Conservation (phyloP, 2,329 filamentous ascomycete genomes). For the Colletotrichum gloeosporioides region DNA sequence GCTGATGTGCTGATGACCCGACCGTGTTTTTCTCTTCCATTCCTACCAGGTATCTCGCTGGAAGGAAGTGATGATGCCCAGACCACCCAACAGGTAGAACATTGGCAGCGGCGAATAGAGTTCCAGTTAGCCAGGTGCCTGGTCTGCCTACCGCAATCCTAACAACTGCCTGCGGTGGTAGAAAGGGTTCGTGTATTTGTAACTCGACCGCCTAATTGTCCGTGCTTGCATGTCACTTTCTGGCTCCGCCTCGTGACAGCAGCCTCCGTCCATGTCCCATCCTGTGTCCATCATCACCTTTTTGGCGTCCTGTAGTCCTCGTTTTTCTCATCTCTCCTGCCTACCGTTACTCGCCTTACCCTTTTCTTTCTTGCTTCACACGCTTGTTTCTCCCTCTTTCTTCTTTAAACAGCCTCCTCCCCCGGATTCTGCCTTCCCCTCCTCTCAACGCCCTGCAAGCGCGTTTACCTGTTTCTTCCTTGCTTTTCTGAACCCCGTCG, state of each 20-base stretch:
- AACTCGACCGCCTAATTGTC: not conserved
- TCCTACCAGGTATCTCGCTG: not conserved
- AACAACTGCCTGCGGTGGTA: not conserved
- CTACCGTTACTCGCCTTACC: not conserved
- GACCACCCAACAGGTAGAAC: not conserved
- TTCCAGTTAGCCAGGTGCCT: not conserved
- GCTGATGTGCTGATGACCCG: not conserved
- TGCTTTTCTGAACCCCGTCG: not conserved
- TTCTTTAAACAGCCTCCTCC: not conserved
- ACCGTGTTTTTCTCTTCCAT: not conserved
- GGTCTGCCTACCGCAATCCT: not conserved
- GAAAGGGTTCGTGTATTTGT: not conserved
- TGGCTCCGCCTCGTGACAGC: constrained; percentile 18
- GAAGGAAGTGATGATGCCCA: not conserved
- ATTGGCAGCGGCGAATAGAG: not conserved
- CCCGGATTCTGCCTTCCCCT: not conserved
- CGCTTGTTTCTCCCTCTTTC: not conserved
- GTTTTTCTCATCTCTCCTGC: not conserved
- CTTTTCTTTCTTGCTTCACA: not conserved
- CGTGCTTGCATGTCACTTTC: constrained; percentile 16
- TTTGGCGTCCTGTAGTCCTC: not conserved
- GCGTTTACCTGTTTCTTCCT: not conserved
- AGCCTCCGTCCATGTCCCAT: not conserved
- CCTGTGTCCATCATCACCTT: not conserved
- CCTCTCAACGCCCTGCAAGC: not conserved